phyloP scores from a whole-genome alignment of 2,329 filamentous ascomycete species.

The Fusarium guadeloupense region DNA sequence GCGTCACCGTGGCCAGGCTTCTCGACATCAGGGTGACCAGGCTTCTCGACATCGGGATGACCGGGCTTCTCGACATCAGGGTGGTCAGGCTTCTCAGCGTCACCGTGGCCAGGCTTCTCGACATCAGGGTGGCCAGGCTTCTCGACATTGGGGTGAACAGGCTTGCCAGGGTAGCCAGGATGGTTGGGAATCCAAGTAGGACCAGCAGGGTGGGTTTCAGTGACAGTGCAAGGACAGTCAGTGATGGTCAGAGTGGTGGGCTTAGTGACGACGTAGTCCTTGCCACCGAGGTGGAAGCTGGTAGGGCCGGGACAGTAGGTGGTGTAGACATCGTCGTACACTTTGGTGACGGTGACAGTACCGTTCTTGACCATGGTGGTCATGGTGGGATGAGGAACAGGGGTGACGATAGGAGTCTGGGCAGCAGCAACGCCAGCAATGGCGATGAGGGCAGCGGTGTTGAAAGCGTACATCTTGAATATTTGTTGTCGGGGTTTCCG shows the following conservation, averaged over 20 bases:
- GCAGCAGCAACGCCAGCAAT: conserved; percentile 38
- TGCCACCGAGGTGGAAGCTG: conserved; percentile 59
- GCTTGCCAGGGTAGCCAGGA: conserved; percentile 7
- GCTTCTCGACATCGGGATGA: neutral
- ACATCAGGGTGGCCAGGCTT: neutral
- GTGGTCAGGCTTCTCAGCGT: neutral
- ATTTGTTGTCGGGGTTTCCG: conserved; percentile 10
- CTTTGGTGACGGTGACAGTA: conserved; percentile 47
- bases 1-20: neutral
- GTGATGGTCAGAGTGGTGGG: conserved; percentile 65
- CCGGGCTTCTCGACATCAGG: neutral
- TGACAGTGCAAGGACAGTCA: conserved; percentile 62
- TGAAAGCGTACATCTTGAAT: conserved; percentile 43
- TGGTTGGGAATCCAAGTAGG: conserved; percentile 28
- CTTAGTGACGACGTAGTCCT: conserved; percentile 63
- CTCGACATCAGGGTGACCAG: neutral
- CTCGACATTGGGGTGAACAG: neutral
- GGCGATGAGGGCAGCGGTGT: conserved; percentile 40
- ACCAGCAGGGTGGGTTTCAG: conserved; percentile 43
- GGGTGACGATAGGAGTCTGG: conserved; percentile 18
- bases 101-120: neutral
- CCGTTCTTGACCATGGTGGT: conserved; percentile 32
- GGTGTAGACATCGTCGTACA: conserved; percentile 49
- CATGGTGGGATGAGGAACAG: conserved; percentile 11
- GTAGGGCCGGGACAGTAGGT: conserved; percentile 60